Conservation (phyloP, 2,329 filamentous ascomycete genomes). For the Kalmusia sp. region DNA sequence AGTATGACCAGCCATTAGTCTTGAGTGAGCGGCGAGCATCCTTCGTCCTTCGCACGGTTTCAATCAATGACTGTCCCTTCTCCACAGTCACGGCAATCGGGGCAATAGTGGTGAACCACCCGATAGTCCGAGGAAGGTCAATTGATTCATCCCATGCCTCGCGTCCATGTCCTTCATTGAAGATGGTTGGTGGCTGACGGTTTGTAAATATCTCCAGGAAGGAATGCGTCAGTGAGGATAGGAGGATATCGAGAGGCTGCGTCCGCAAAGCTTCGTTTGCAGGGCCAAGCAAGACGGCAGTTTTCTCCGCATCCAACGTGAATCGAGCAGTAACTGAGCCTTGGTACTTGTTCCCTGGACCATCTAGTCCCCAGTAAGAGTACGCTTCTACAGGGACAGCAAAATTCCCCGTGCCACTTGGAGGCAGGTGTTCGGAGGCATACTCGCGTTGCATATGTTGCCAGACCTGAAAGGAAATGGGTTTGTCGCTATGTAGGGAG, state of each 20-base stretch:
- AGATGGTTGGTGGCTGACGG: slow-evolving; percentile 50
- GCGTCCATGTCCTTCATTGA: slow-evolving; percentile 58
- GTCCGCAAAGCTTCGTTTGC: slow-evolving; percentile 41
- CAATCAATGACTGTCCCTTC: too few species aligned
- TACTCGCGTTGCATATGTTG: too few species aligned
- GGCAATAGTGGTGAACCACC: slow-evolving; percentile 57
- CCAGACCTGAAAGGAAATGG: slow-evolving; percentile 47
- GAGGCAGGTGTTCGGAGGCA: too few species aligned
- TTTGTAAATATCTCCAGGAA: slow-evolving; percentile 53
- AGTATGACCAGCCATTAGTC: too few species aligned
- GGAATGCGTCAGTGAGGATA: slow-evolving; percentile 47
- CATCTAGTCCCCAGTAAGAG: slow-evolving; percentile 48
- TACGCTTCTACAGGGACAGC: too few species aligned
- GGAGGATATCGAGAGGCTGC: slow-evolving; percentile 45
- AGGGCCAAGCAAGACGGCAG: slow-evolving; percentile 34
- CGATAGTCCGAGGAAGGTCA: slow-evolving; percentile 58
- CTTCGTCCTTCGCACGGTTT: too few species aligned
- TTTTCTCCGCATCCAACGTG: slow-evolving; percentile 34
- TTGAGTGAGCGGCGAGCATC: too few species aligned
- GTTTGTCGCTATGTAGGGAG: slow-evolving; percentile 25
- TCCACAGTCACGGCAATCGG: slow-evolving; percentile 31
- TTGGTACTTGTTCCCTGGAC: slow-evolving; percentile 35
- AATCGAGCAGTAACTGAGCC: slow-evolving; percentile 40
- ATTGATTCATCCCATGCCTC: slow-evolving; percentile 54
- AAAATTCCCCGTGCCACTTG: too few species aligned